These are phyloP conservation scores for Xerocomellus amylosporus DNA, from an alignment of 768 basidiomycete species.

Conservation along the genomic window DNA sequence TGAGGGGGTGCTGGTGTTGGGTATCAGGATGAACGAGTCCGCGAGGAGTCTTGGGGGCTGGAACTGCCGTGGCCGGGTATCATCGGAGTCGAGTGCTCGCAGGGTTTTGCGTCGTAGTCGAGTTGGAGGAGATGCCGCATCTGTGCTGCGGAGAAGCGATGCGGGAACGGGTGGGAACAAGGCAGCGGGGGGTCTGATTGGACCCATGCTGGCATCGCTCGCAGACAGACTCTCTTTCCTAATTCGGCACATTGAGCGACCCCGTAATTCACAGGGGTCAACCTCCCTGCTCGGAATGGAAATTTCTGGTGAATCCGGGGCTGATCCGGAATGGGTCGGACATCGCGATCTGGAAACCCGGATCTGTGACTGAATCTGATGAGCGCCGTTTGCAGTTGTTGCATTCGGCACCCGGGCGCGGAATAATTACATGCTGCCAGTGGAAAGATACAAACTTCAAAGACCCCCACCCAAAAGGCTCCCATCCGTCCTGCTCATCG, in stretches of 20 bases:
- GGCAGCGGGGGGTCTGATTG: slow-evolving; percentile 5
- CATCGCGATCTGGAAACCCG: slow-evolving; percentile 20
- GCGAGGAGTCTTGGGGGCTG: background rate
- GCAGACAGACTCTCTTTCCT: background rate
- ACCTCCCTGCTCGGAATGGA: background rate
- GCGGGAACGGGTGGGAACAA: slow-evolving; percentile 15
- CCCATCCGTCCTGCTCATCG: slow-evolving; percentile 27
- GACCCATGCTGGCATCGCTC: background rate
- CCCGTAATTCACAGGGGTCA: slow-evolving; percentile 11
- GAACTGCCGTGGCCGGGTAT: too few species aligned
- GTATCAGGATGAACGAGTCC: background rate
- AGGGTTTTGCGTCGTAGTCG: slow-evolving; percentile 11
- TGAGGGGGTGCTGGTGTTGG: background rate
- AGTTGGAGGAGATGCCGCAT: background rate
- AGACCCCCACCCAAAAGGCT: slow-evolving; percentile 33
- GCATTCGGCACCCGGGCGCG: slow-evolving; percentile 38
- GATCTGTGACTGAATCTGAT: slow-evolving; percentile 33
- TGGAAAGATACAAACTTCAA: slow-evolving; percentile 35
- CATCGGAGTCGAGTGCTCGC: slow-evolving; percentile 9
- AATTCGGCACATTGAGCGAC: background rate
- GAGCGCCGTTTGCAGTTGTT: slow-evolving; percentile 38
- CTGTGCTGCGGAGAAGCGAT: slow-evolving; percentile 28
- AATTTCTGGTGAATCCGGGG: slow-evolving; percentile 22
- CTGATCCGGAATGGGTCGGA: slow-evolving; percentile 24
- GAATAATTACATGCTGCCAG: slow-evolving; percentile 38